Evolutionary conservation across 257 asterid genomes (phyloP).

Genomic region (Eucommia ulmoides): DNA sequence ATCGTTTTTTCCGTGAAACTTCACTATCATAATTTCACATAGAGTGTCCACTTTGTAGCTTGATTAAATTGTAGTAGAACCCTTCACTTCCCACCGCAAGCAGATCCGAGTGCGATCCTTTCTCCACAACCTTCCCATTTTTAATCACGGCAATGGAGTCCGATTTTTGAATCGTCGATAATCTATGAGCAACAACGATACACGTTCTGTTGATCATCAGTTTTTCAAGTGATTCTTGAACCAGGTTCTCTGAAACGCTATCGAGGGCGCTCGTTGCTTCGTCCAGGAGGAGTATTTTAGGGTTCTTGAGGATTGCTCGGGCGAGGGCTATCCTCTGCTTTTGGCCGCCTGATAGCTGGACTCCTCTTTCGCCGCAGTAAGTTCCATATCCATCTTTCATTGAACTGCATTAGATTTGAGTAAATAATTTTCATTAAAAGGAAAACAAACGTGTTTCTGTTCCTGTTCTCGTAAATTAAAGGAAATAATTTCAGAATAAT

Average conservation of each 20-base stretch:
- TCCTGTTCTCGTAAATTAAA: no score
- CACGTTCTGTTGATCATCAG: not conserved
- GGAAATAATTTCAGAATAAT: no score
- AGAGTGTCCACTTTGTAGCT: not conserved
- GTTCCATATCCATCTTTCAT: not conserved
- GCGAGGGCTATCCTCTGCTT: constrained; percentile 1
- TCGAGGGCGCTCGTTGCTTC: not conserved
- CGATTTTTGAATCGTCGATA: not conserved
- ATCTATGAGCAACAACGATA: not conserved
- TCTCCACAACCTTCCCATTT: not conserved
- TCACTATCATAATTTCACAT: no score
- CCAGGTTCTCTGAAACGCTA: not conserved
- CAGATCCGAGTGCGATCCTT: not conserved
- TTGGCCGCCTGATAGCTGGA: not conserved
- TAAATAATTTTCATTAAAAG: not conserved
- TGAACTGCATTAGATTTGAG: not conserved
- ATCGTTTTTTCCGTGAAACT: no score
- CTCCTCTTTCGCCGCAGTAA: constrained; percentile 1
- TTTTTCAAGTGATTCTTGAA: not conserved
- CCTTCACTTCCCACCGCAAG: not conserved
- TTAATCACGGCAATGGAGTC: constrained; percentile 1
- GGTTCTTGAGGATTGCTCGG: not conserved
- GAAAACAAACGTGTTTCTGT: no score
- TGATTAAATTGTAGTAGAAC: not conserved
- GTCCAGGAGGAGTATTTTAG: not conserved